Evolutionary conservation across 257 asterid species (phyloP), one percentile per base, ranked within the genome.

Genomic region (Solanum ahanhuiri): DNA sequence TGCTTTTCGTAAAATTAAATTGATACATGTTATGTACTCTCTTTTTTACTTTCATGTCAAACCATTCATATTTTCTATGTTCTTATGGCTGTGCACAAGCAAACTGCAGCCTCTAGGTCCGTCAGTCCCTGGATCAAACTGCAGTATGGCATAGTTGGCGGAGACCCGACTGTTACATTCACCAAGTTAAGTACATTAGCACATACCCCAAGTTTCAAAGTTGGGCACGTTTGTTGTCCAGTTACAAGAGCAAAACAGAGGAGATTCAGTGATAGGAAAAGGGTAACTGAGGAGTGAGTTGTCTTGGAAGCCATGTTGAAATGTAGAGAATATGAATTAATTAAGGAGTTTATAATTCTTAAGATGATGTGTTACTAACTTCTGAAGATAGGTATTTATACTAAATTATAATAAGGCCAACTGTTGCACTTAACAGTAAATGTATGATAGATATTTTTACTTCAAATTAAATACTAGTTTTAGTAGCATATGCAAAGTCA

Each of bases 121-220:
- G 2, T 66, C 30, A 28, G 30, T 28, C 30, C 30, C 30, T 28
- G 30, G 35, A 88, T 20, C 67, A 89, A 10, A 7, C 33, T 14
- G 85, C 90, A 89, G 34, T 90, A 90, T 11, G 88, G 90, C 84
- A 6, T 2, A 6, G 41, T 15, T 69, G 87, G 86, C 58, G 92
- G 90, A 41, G 4, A 41, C 10, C 91, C 91, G 5, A 86, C 23
- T 57, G 7, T 79, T 15, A 83, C 86, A 17, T 86, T 76, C 60
- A 86, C 79, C 81, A 88, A 15, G 7, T 83, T 82, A 0, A 89
- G 66, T 35, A 89, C 45, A 9, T 82, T 83, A 6, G 88, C 89
- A 35, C 92, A 91, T 25, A 88, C 90, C 1, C 88, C 89, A 23
- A 91, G 88, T 41, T 85, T 76, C 7, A 91, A 15, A 70, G 84